A percentile compares a stretch with the other conserved stretches of the same genome.
Conservation (phyloP, 192 early-diverging fungal species). For the Diversispora epigaea region DNA sequence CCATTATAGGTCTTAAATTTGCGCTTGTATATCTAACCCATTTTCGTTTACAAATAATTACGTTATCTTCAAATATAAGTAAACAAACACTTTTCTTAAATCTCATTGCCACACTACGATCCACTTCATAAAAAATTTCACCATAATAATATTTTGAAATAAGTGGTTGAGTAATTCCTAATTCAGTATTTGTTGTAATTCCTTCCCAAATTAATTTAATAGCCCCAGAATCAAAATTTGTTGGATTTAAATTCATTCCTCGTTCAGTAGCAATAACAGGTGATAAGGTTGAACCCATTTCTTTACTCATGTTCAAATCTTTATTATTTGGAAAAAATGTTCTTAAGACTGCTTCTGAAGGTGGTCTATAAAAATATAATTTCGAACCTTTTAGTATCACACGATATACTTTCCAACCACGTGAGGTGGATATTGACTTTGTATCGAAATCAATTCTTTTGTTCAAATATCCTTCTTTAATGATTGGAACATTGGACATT, state of each 20-base stretch:
- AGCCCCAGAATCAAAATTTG: conserved; percentile 60
- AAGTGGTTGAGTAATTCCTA: conserved; percentile 41
- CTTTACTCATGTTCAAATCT: conserved; percentile 10
- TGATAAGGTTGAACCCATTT: conserved; percentile 34
- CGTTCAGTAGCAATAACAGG: conserved; percentile 37
- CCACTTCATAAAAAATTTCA: conserved; percentile 67
- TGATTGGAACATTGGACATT: conserved; percentile 24
- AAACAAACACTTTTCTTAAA: conserved; percentile 64
- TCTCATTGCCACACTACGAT: conserved; percentile 54
- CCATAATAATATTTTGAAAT: conserved; percentile 63
- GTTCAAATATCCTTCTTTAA: conserved; percentile 69
- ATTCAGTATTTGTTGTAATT: background rate
- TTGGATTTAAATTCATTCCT: conserved; percentile 54
- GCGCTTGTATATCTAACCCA: conserved; percentile 47
- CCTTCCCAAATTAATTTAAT: conserved; percentile 58
- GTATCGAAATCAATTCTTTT: conserved; percentile 72
- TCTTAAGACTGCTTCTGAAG: conserved; percentile 51
- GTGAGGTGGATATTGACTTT: conserved; percentile 53
- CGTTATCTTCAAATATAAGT: conserved; percentile 63
- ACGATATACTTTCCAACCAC: conserved; percentile 77
- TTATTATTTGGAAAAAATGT: conserved; percentile 38
- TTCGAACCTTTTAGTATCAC: conserved; percentile 73
- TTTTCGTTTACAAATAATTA: conserved; percentile 67
- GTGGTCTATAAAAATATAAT: conserved; percentile 71
- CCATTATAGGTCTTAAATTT: conserved; percentile 37